A percentile compares a stretch with the other conserved stretches of the same genome.
Evolutionary conservation across 352 stramenopile species (phyloP).

Genomic region (Phytophthora sp.): DNA sequence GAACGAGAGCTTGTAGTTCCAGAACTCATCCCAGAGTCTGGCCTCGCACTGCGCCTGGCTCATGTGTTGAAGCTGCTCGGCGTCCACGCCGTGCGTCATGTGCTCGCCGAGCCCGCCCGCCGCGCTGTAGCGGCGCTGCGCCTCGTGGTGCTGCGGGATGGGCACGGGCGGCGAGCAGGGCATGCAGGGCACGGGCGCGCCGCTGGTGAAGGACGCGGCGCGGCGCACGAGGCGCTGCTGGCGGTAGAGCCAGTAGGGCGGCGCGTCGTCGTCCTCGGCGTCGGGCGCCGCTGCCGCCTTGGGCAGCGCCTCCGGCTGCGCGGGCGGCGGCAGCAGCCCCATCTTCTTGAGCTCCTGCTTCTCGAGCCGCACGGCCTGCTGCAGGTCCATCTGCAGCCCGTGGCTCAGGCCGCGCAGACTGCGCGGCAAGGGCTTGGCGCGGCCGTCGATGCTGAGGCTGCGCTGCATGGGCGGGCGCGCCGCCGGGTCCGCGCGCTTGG

Average conservation of each 20-base stretch:
- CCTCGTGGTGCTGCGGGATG: conserved; percentile 43
- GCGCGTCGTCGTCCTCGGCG: conserved; percentile 7
- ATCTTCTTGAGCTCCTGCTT: conserved; percentile 37
- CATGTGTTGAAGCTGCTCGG: conserved; percentile 12
- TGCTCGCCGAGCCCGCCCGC: conserved; percentile 13
- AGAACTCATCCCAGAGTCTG: conserved; percentile 66
- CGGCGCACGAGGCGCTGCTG: conserved; percentile 28
- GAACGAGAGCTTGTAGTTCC: conserved; percentile 78
- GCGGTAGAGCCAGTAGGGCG: conserved; percentile 26
- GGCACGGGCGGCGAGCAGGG: conserved; percentile 60
- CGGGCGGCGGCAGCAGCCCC: conserved; percentile 7
- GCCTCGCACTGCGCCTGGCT: conserved; percentile 53
- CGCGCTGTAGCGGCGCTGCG: conserved; percentile 39
- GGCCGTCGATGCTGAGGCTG: conserved; percentile 20
- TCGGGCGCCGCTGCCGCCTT: conserved; percentile 4
- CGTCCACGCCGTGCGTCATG: conserved; percentile 14
- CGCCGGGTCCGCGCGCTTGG: background rate
- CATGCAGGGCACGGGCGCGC: conserved; percentile 10
- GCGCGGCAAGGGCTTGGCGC: background rate
- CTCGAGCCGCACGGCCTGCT: conserved; percentile 38
- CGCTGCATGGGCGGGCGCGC: conserved; percentile 18
- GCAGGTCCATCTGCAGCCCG: conserved; percentile 35
- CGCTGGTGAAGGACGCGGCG: conserved; percentile 40
- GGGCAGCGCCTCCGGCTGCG: background rate
- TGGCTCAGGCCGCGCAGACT: conserved; percentile 23